phyloP scores from a whole-genome alignment of 768 basidiomycete genomes.

The Tricholoma furcatifolium region DNA sequence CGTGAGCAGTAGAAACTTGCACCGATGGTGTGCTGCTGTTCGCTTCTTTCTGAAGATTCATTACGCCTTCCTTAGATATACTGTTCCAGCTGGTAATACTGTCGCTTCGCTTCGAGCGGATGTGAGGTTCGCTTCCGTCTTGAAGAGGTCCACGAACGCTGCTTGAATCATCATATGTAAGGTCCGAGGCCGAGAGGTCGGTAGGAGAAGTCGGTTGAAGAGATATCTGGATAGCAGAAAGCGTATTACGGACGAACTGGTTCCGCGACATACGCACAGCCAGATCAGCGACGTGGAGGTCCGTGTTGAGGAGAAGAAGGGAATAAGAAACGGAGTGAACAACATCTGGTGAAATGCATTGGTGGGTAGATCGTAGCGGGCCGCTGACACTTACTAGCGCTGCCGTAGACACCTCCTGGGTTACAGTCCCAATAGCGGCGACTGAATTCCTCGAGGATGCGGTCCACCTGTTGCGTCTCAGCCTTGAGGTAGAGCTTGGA shows the following conservation, averaged over 20 bases:
- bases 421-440: conserved; percentile 92
- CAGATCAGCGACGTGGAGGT: conserved; percentile 94
- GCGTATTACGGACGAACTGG: conserved; percentile 92
- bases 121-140: conserved; percentile 53
- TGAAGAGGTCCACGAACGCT: conserved; percentile 57
- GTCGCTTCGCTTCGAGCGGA: conserved; percentile 73
- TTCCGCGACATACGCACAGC: conserved; percentile 83
- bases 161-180: conserved; percentile 62
- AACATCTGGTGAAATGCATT: conserved; percentile 52
- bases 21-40: conserved; percentile 70
- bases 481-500: conserved; percentile 91
- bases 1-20: conserved; percentile 45
- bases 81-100: conserved; percentile 87
- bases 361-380: conserved; percentile 3
- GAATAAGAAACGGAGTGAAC: conserved; percentile 97
- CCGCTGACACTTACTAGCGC: conserved; percentile 60
- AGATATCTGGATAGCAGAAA: conserved; percentile 82
- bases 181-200: conserved; percentile 56
- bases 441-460: conserved; percentile 92
- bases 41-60: conserved; percentile 34
- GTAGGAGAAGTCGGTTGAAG: conserved; percentile 52
- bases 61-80: conserved; percentile 58
- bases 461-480: conserved; percentile 97
- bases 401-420: conserved; percentile 75
- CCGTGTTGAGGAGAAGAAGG: conserved; percentile 91